phyloP scores from a whole-genome alignment of 805 yeast genomes.

The Cyberlindnera americana region DNA sequence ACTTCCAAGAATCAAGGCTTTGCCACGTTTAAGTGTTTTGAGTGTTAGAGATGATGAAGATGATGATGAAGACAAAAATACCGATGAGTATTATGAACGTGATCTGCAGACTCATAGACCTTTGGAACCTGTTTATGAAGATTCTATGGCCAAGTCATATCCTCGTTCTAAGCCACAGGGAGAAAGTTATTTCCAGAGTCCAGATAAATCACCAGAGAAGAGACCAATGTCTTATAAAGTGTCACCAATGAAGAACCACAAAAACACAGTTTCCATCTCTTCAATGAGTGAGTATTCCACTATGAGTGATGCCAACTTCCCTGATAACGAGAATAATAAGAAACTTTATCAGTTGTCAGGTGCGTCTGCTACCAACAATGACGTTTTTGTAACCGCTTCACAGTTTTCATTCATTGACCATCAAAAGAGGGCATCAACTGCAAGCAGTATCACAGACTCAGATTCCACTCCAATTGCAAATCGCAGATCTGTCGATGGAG shows the following conservation, averaged over 20 bases:
- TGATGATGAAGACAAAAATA: conserved; percentile 9
- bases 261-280: conserved; percentile 20
- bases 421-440: conserved; percentile 6
- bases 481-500: conserved; percentile 9
- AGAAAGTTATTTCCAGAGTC: conserved; percentile 9
- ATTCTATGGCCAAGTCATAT: neutral
- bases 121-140: conserved; percentile 13
- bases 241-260: conserved; percentile 9
- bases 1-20: conserved; percentile 23
- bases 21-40: conserved; percentile 26
- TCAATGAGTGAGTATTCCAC: conserved; percentile 26
- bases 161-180: conserved; percentile 2
- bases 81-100: conserved; percentile 17
- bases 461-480: conserved; percentile 8
- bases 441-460: conserved; percentile 4
- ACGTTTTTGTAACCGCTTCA: conserved; percentile 38
- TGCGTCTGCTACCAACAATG: conserved; percentile 24
- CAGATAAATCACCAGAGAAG: conserved; percentile 8
- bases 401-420: conserved; percentile 30
- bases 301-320: conserved; percentile 12
- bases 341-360: conserved; percentile 19
- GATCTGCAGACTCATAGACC: conserved; percentile 6
- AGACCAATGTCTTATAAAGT: conserved; percentile 5
- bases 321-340: conserved; percentile 7
- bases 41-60: conserved; percentile 24